Conservation (phyloP, 768 basidiomycete species). For the Mycena haematopus region DNA sequence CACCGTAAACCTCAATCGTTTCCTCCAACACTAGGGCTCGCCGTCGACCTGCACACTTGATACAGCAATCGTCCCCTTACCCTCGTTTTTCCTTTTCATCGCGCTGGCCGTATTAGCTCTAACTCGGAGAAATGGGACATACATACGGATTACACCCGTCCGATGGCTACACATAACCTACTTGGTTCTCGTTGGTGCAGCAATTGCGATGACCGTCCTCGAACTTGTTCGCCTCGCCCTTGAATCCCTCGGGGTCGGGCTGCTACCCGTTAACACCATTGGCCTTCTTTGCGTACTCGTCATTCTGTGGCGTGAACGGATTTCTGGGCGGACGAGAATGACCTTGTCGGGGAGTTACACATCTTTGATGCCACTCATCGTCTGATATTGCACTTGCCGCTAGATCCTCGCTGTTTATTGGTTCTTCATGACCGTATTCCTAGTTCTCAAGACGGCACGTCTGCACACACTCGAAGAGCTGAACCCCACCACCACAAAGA, state of each 20-base stretch:
- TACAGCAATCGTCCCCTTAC: constrained; percentile 36
- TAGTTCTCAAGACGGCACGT: constrained; percentile 31
- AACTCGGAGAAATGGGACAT: background rate
- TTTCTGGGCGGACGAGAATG: constrained; percentile 24
- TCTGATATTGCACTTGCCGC: background rate
- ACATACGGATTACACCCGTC: constrained; percentile 3
- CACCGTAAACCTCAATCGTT: background rate
- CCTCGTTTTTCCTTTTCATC: constrained; percentile 36
- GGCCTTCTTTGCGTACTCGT: constrained; percentile 30
- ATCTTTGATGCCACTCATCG: background rate
- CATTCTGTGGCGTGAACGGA: constrained; percentile 30
- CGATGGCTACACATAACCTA: constrained; percentile 37
- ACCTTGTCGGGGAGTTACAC: constrained; percentile 28
- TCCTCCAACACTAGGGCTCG: constrained; percentile 32
- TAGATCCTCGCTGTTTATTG: constrained; percentile 35
- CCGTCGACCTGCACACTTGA: constrained; percentile 41
- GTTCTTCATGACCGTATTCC: constrained; percentile 32
- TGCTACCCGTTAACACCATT: constrained; percentile 35
- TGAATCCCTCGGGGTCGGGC: constrained; percentile 37
- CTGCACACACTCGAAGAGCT: constrained; percentile 28
- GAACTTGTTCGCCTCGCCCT: constrained; percentile 37
- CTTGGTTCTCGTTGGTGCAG: constrained; percentile 33
- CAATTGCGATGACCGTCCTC: constrained; percentile 37
- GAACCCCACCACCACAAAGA: constrained; percentile 31
- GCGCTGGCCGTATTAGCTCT: constrained; percentile 13